Percentiles rank a stretch among this genome's conserved stretches.
phyloP scores from a whole-genome alignment of 495 filamentous ascomycete species.

The Penicillium mononematosum region DNA sequence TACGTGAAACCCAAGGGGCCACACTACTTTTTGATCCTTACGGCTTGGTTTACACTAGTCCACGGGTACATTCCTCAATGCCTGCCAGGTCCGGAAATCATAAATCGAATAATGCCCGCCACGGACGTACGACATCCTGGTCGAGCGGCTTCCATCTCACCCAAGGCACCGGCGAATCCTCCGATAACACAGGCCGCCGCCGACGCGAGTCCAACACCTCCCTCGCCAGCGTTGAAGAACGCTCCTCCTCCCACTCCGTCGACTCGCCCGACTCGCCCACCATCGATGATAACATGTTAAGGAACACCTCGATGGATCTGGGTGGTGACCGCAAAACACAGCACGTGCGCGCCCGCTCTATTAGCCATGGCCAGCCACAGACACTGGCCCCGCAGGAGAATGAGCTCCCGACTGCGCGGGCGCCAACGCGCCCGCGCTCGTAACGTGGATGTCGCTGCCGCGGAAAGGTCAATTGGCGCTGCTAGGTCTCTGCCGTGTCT shows the following conservation, averaged over 20 bases:
- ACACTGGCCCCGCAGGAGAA: slow-evolving; percentile 24
- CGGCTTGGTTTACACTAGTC: slow-evolving; percentile 18
- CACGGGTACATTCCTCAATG: slow-evolving; percentile 24
- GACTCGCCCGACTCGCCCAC: slow-evolving; percentile 28
- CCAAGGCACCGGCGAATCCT: slow-evolving; percentile 29
- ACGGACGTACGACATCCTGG: slow-evolving; percentile 45
- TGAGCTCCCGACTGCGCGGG: slow-evolving; percentile 16
- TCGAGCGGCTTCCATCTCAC: slow-evolving; percentile 37
- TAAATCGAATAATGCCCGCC: slow-evolving; percentile 39
- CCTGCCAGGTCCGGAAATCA: slow-evolving; percentile 26
- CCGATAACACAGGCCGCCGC: slow-evolving; percentile 34
- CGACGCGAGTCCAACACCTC: slow-evolving; percentile 39
- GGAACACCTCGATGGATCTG: slow-evolving; percentile 41
- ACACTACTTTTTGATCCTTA: slow-evolving; percentile 11
- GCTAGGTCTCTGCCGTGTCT: slow-evolving; percentile 70
- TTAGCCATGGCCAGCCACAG: slow-evolving; percentile 31
- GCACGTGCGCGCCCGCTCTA: slow-evolving; percentile 40
- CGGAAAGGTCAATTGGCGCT: slow-evolving; percentile 71
- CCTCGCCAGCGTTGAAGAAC: slow-evolving; percentile 39
- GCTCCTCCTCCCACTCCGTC: slow-evolving; percentile 25
- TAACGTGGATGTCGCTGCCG: slow-evolving; percentile 69
- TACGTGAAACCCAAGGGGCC: slow-evolving; percentile 25
- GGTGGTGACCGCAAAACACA: slow-evolving; percentile 22
- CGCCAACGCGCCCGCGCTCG: slow-evolving; percentile 34
- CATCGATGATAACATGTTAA: slow-evolving; percentile 24